These are phyloP conservation scores for Mycena albidolilacea DNA, from an alignment of 768 basidiomycete genomes.

Conservation along the genomic window DNA sequence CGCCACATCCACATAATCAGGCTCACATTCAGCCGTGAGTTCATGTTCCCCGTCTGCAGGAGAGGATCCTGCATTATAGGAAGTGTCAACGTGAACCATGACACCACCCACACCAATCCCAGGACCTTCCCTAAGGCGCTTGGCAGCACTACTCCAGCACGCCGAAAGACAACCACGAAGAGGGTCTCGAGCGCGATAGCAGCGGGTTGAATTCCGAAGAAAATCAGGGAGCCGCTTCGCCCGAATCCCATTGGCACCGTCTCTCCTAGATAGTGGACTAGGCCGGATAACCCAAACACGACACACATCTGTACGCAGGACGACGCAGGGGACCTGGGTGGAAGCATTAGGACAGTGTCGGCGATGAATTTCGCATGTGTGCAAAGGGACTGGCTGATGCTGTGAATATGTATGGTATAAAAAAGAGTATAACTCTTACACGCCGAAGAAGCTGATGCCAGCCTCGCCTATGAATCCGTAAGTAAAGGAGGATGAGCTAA, in stretches of 20 bases:
- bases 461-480: conserved; percentile 7
- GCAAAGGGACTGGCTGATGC: conserved; percentile 6
- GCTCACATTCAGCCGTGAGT: conserved; percentile 14
- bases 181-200: conserved; percentile 29
- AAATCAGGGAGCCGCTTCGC: conserved; percentile 32
- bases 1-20: conserved; percentile 22
- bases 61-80: conserved; percentile 38
- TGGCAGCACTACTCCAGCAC: not conserved
- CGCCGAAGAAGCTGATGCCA: conserved; percentile 37
- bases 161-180: not conserved
- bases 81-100: conserved; percentile 32
- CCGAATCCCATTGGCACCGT: not conserved
- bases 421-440: conserved; percentile 8
- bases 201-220: conserved; percentile 34
- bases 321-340: not conserved
- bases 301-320: not conserved
- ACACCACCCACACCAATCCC: conserved; percentile 23
- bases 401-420: not conserved
- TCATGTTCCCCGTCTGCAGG: conserved; percentile 26
- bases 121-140: not conserved
- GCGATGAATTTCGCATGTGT: conserved; percentile 14
- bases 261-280: conserved; percentile 33
- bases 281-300: conserved; percentile 34
- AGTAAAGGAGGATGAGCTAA: not conserved
- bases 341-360: conserved; percentile 14